Conservation (phyloP, 108 stramenopile genomes). For the Stephanodiscus minutulus region DNA sequence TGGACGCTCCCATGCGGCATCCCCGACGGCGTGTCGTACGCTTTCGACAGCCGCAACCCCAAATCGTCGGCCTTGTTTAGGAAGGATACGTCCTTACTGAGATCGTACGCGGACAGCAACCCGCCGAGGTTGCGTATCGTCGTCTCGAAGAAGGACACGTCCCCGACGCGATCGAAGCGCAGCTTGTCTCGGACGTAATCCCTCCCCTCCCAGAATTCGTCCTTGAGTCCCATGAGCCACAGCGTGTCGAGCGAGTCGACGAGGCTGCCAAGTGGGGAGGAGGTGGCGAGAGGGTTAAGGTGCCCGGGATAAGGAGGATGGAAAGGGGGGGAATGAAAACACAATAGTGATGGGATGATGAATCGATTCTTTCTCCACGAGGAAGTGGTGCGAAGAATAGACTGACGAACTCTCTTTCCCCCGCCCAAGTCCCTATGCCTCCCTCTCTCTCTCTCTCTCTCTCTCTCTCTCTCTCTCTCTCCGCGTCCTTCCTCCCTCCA, state of each 20-base stretch:
- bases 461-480: no score
- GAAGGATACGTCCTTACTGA: slow-evolving; percentile 66
- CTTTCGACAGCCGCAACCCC: slow-evolving; percentile 59
- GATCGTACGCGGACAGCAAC: slow-evolving; percentile 91
- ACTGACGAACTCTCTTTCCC: no score
- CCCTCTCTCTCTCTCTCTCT: no score
- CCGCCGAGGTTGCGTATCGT: slow-evolving; percentile 97
- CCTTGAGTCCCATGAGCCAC: slow-evolving; percentile 95
- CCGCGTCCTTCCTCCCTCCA: no score
- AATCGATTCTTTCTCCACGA: no score
- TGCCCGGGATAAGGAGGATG: no score
- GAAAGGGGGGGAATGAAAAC: no score
- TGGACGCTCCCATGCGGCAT: slow-evolving; percentile 67
- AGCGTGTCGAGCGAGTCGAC: slow-evolving; percentile 95
- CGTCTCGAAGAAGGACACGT: slow-evolving; percentile 95
- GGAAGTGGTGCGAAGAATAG: no score
- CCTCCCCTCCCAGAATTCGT: slow-evolving; percentile 87
- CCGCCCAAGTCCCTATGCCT: no score
- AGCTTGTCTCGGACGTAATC: slow-evolving; percentile 85
- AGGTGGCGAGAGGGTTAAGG: no score
- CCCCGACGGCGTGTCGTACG: slow-evolving; percentile 68
- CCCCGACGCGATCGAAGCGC: slow-evolving; percentile 43
- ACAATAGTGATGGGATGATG: no score
- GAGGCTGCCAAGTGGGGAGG: slow-evolving; percentile 16
- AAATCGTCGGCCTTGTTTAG: slow-evolving; percentile 82